A percentile compares a stretch with the other conserved stretches of the same genome.
These are phyloP conservation scores for Volvox africanus DNA, from an alignment of 139 green algal species.

Conservation along the genomic window DNA sequence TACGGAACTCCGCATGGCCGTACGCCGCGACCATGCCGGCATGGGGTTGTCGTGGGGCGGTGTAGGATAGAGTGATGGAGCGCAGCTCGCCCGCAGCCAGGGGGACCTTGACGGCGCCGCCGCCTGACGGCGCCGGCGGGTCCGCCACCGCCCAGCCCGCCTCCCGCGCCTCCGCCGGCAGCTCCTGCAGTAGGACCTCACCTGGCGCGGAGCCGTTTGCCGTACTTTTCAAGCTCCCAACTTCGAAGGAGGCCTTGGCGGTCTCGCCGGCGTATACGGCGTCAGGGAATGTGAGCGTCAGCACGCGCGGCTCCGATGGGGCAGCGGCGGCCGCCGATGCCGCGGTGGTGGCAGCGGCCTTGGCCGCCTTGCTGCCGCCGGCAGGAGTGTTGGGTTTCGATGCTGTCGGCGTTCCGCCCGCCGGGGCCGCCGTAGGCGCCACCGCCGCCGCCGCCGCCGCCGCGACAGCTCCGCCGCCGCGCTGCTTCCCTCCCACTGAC, in stretches of 20 bases:
- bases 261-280: slow-evolving; percentile 50
- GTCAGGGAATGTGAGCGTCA: slow-evolving; percentile 50
- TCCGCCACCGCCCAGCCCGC: slow-evolving; percentile 65
- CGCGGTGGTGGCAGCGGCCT: not conserved
- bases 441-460: not conserved
- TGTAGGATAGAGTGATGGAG: slow-evolving; percentile 53
- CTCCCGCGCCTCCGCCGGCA: slow-evolving; percentile 57
- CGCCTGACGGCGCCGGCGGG: not conserved
- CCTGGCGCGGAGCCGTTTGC: slow-evolving; percentile 39
- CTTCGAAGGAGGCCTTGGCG: slow-evolving; percentile 30
- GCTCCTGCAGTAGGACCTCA: slow-evolving; percentile 61
- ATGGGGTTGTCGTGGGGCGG: slow-evolving; percentile 34
- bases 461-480: slow-evolving; percentile 5
- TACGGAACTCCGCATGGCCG: slow-evolving; percentile 50
- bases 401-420: not conserved
- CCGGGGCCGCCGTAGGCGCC: not conserved
- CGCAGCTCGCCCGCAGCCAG: slow-evolving; percentile 62
- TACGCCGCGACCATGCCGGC: slow-evolving; percentile 58
- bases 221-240: slow-evolving; percentile 64
- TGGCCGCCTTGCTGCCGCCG: not conserved
- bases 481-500: not conserved
- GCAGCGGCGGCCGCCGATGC: not conserved
- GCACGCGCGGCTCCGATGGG: slow-evolving; percentile 2
- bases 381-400: slow-evolving; percentile 22
- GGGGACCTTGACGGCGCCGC: slow-evolving; percentile 37